Evolutionary conservation across 2,329 filamentous ascomycete species (phyloP), one percentile per base, ranked within the genome.

Genomic region (Beauveria medogensis): DNA sequence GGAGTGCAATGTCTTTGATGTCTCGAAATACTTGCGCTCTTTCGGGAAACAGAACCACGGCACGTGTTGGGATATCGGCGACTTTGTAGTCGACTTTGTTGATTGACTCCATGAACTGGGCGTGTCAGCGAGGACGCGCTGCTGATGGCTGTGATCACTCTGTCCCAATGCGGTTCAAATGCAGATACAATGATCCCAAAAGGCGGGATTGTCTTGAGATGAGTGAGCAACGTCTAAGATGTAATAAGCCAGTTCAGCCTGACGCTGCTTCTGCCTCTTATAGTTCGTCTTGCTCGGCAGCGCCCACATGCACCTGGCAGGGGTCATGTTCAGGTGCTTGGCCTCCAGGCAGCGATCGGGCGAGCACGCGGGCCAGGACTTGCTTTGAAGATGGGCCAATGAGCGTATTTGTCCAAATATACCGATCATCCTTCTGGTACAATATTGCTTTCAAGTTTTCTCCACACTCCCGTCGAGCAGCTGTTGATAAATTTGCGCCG

Each of bases 1-100:
- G 59, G 60, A 62, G 60, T 5, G 55, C 30, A 18, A 87, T 73
- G 64, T 81, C 73, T 61, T 79, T 80, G 67, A 89, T 79, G 58
- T 87, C 82, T 28, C 85, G 79, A 14, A 82, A 77, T 34, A 89
- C 71, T 53, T 86, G 84, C 1, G 86, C 86, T 64, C 81, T 75
- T 2, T 76, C 75, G 0, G 86, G 85, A 62, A 86, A 88, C 46
- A 90, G 77, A 0, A 81, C 85, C 18, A 90, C 85, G 0, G 80
- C 81, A 55, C 82, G 81, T 40, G 86, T 88, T 9, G 74, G 67
- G 34, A 88, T 73, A 54, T 85, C 78, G 48, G 80, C 78, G 63
- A 88, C 70, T 37, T 78, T 77, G 69, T 84, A 85, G 62, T 82
- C 76, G 62, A 81, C 70, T 62, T 74, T 74, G 64, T 78, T 70